These are phyloP conservation scores for Alternaria sp. DNA, from an alignment of 2,329 filamentous ascomycete species.

Conservation along the genomic window DNA sequence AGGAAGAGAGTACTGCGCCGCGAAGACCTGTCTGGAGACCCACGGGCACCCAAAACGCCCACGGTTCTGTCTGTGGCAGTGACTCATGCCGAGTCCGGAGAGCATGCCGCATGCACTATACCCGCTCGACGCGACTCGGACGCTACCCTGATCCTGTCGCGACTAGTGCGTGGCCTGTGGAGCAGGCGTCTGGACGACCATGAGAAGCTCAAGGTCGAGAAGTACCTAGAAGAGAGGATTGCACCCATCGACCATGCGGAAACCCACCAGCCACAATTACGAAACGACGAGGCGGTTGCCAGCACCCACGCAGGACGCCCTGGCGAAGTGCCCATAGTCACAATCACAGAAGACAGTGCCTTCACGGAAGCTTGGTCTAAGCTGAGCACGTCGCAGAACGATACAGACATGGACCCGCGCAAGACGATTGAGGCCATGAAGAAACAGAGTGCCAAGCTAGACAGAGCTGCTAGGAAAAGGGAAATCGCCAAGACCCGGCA, in stretches of 20 bases:
- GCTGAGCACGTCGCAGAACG: slow-evolving; percentile 23
- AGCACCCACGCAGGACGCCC: slow-evolving; percentile 13
- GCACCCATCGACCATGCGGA: slow-evolving; percentile 14
- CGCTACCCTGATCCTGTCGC: slow-evolving; percentile 34
- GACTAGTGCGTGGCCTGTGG: slow-evolving; percentile 39
- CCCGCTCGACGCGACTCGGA: slow-evolving; percentile 31
- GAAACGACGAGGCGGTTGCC: slow-evolving; percentile 12
- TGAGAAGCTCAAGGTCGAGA: slow-evolving; percentile 35
- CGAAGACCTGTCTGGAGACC: slow-evolving; percentile 38
- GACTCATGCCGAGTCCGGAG: slow-evolving; percentile 34
- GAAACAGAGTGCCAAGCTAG: slow-evolving; percentile 28
- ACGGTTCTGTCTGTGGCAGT: slow-evolving; percentile 36
- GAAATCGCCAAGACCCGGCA: slow-evolving; percentile 27
- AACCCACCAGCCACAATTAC: slow-evolving; percentile 8
- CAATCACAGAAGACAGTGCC: slow-evolving; percentile 11
- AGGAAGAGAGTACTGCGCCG: slow-evolving; percentile 59
- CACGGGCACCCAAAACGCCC: slow-evolving; percentile 18
- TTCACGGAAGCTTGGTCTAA: slow-evolving; percentile 18
- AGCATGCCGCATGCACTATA: slow-evolving; percentile 37
- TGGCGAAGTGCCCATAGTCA: slow-evolving; percentile 5
- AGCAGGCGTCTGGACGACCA: slow-evolving; percentile 33
- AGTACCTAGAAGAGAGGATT: slow-evolving; percentile 30
- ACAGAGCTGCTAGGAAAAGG: slow-evolving; percentile 20
- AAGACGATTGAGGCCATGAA: slow-evolving; percentile 22
- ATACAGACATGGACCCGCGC: slow-evolving; percentile 17